Percentiles rank a stretch among this genome's conserved stretches.
Conservation (phyloP, 2,329 filamentous ascomycete species). For the Sclerotinia trifoliorum region DNA sequence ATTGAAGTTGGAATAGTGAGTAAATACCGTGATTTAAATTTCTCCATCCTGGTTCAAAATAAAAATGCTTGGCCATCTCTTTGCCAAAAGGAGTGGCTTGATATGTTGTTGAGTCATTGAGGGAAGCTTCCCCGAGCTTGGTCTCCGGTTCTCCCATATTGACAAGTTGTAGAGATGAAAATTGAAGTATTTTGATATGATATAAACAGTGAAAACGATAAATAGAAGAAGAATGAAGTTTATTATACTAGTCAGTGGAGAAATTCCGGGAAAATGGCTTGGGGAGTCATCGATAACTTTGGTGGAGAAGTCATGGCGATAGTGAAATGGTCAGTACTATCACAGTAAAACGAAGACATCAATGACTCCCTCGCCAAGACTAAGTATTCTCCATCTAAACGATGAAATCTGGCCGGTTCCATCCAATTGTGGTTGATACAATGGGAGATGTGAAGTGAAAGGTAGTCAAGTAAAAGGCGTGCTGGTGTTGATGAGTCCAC, state of each 20-base stretch:
- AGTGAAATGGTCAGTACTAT: not conserved
- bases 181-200: not conserved
- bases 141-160: constrained; percentile 16
- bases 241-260: constrained; percentile 14
- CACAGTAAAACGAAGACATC: not conserved
- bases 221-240: not conserved
- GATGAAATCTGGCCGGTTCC: not conserved
- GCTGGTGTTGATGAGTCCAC: not conserved
- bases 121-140: constrained; percentile 30
- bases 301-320: not conserved
- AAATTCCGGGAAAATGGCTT: not conserved
- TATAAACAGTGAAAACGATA: not conserved
- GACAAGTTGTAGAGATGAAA: not conserved
- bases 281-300: constrained; percentile 10
- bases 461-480: constrained; percentile 15
- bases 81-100: constrained; percentile 38
- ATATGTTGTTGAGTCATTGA: constrained; percentile 27
- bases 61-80: constrained; percentile 41
- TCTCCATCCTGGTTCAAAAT: constrained; percentile 38
- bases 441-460: not conserved
- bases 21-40: constrained; percentile 42
- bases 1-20: not conserved
- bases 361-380: not conserved
- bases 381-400: not conserved
- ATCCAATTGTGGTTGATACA: not conserved